Evolutionary conservation across 2,329 filamentous ascomycete species (phyloP), one percentile per base, ranked within the genome.

Genomic region (Botryosphaeria dothidea): DNA sequence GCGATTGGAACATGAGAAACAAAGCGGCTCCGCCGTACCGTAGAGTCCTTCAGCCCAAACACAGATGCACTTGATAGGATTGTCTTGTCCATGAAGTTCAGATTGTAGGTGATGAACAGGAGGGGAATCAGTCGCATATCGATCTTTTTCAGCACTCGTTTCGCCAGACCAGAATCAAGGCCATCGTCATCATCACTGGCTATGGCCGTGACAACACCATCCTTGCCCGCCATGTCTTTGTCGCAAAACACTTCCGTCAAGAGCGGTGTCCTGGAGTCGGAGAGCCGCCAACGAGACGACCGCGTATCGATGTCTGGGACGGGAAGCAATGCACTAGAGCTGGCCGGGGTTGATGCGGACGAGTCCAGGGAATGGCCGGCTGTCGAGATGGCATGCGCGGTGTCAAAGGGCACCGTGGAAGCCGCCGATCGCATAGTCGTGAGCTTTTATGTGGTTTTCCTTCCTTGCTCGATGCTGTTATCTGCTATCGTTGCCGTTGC

Each of bases 11-110:
- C 15, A 15, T 1, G 19, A 9, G 13, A 15, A 4, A 2, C 2
- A 17, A 4, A 11, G 7, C 15, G 4, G 2, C 2, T 1, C 15
- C 7, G 25, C 31, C n/a, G n/a, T 60, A 60, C 56, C 19, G 61
- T 17, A 69, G 43, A 82, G 85, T 6, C 82, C 84, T 25, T 83
- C 84, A 4, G 78, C 81, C 41, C 85, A 68, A 88, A 87, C 0
- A 88, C 84, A 3, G 84, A 78, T 0, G 86, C 85, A 82, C 83
- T 66, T 56, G 73, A 67, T 67, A 73, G 56, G n/a, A 72, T 71
- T 0, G 82, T 82, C 71, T 88, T 88, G 72, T 88, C 86, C 79
- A 88, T 85, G 65, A 87, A 88, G 69, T 86, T 86, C 67, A 88
- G 72, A 76, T 83, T 83, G 69, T 88, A 88, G 0, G 83, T 86